A percentile compares a stretch with the other conserved stretches of the same genome.
These are phyloP conservation scores for Fusarium algeriense DNA, from an alignment of 2,329 filamentous ascomycete genomes.

Conservation along the genomic window DNA sequence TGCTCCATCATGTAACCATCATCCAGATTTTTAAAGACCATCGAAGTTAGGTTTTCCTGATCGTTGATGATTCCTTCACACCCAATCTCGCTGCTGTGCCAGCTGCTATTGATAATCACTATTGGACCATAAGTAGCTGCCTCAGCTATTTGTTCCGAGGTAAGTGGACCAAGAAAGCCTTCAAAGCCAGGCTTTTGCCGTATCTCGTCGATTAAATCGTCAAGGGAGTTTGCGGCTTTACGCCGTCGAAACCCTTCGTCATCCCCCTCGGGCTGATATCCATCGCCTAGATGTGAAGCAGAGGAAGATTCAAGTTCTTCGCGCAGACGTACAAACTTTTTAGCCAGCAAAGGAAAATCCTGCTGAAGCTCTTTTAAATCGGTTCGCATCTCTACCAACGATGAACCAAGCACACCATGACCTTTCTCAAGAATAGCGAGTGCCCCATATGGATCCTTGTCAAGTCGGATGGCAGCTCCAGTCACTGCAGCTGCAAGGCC, in stretches of 20 bases:
- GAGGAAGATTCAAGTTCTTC: not conserved
- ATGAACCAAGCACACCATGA: not conserved
- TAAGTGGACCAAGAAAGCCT: not conserved
- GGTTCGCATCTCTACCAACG: not conserved
- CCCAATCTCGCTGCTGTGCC: conserved; percentile 4
- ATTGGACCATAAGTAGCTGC: not conserved
- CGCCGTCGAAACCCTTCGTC: not conserved
- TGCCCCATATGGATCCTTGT: not conserved
- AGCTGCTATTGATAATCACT: conserved; percentile 1
- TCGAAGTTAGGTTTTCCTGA: not conserved
- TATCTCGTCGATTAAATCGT: not conserved
- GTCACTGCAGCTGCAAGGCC: not conserved
- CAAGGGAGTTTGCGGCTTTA: not conserved
- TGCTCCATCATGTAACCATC: not conserved
- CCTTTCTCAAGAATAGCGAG: not conserved
- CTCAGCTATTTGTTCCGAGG: not conserved
- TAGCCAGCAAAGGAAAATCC: not conserved
- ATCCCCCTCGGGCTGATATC: too few species aligned
- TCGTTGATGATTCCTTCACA: not conserved
- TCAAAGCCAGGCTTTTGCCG: not conserved
- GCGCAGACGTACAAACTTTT: not conserved
- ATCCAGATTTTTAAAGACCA: not conserved
- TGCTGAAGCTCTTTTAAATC: not conserved
- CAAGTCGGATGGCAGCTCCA: not conserved
- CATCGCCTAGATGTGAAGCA: accelerated